Evolutionary conservation across 768 basidiomycete genomes (phyloP).

Genomic region (Kwoniella heveanensis): DNA sequence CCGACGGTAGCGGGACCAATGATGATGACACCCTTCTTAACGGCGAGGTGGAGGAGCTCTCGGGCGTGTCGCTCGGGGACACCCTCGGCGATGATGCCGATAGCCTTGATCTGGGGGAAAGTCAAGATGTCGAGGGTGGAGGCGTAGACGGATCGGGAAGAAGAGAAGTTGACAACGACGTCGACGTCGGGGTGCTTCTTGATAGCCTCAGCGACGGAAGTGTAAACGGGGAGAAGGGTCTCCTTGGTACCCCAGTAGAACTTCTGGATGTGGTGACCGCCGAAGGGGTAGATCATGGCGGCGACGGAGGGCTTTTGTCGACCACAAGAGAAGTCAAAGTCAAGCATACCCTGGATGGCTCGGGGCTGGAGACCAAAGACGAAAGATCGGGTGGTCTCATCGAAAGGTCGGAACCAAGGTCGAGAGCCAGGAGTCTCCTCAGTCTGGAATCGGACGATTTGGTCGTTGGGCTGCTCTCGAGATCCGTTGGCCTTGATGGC

Average conservation of each 20-base stretch:
- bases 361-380: conserved; percentile 99
- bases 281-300: conserved; percentile 99
- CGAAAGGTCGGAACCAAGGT: conserved; percentile 88
- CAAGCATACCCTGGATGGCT: conserved; percentile 97
- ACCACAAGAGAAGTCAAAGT: conserved; percentile 98
- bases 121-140: conserved; percentile 90
- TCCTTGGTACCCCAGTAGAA: conserved; percentile 99
- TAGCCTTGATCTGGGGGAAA: conserved; percentile 67
- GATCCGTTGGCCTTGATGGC: conserved; percentile 74
- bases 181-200: conserved; percentile 95
- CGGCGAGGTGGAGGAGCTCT: conserved; percentile 87
- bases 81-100: conserved; percentile 97
- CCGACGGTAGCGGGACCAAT: conserved; percentile 97
- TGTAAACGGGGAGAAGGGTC: conserved; percentile 97
- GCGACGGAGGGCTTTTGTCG: conserved; percentile 87
- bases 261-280: conserved; percentile 99
- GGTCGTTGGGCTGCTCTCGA: conserved; percentile 80
- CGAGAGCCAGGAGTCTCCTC: conserved; percentile 59
- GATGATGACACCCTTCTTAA: conserved; percentile 84
- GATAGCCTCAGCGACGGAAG: conserved; percentile 82
- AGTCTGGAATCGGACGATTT: conserved; percentile 83
- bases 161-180: conserved; percentile 97
- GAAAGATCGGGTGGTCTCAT: conserved; percentile 88
- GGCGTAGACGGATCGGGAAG: conserved; percentile 87
- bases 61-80: conserved; percentile 97